Percentiles rank a stretch among this genome's conserved stretches.
Conservation (phyloP, 2,329 filamentous ascomycete species). For the Apiospora sp. region DNA sequence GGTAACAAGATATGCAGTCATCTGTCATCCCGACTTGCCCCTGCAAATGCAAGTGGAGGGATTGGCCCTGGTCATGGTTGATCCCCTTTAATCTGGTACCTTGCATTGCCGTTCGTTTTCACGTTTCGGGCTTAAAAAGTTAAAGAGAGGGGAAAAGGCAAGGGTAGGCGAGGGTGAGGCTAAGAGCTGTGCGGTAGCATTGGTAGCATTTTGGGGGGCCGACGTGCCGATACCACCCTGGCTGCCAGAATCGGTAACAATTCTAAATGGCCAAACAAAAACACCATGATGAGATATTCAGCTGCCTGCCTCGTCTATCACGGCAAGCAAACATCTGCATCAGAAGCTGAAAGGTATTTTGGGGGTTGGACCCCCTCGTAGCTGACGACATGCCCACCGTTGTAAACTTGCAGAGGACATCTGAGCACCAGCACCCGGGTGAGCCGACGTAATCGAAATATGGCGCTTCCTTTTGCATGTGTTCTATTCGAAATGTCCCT, state of each 20-base stretch:
- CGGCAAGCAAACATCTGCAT: not conserved
- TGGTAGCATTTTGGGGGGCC: not conserved
- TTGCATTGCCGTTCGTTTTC: constrained; percentile 22
- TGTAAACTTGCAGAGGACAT: not conserved
- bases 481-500: not conserved
- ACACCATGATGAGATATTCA: not conserved
- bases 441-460: not conserved
- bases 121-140: constrained; percentile 19
- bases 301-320: not conserved
- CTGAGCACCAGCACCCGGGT: not conserved
- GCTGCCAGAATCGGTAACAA: not conserved
- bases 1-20: constrained; percentile 19
- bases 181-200: not conserved
- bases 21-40: not conserved
- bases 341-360: not conserved
- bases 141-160: not conserved
- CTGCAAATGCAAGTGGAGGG: constrained; percentile 21
- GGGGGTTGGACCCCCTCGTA: not conserved
- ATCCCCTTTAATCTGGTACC: constrained; percentile 21
- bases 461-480: not conserved
- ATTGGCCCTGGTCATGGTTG: constrained; percentile 2
- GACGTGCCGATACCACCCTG: not conserved
- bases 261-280: not conserved
- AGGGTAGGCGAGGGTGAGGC: constrained; percentile 14
- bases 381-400: not conserved